Conservation (phyloP, 495 filamentous ascomycete genomes). For the Cercophora samala region DNA sequence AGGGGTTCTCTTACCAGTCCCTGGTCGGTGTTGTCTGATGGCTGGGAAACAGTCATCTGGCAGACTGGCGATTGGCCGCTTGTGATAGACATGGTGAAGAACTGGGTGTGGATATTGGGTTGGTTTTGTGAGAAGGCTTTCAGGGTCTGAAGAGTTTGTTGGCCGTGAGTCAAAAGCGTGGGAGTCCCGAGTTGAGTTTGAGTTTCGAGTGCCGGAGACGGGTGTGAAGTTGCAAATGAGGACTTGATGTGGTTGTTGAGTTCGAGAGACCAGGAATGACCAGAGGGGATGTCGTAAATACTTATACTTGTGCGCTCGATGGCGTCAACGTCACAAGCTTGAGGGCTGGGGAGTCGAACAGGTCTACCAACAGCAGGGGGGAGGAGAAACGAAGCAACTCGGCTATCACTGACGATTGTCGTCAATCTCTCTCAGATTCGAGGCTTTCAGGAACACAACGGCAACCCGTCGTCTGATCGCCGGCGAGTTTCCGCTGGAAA, state of each 20-base stretch:
- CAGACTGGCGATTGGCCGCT: not conserved
- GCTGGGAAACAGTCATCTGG: not conserved
- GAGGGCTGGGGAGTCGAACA: not conserved
- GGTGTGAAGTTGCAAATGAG: not conserved
- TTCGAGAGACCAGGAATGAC: not conserved
- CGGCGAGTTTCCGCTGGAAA: not conserved
- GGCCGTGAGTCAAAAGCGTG: not conserved
- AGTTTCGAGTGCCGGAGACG: not conserved
- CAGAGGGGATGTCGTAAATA: not conserved
- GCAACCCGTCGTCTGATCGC: not conserved
- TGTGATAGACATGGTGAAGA: not conserved
- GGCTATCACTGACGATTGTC: not conserved
- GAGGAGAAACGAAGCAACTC: not conserved
- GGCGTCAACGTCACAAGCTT: not conserved
- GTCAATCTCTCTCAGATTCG: not conserved
- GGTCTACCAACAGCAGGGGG: not conserved
- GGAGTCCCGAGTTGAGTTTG: not conserved
- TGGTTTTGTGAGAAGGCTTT: not conserved
- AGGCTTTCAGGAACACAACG: not conserved
- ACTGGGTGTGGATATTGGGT: not conserved
- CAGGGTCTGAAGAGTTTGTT: not conserved
- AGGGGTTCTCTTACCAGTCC: not conserved
- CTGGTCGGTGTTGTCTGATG: not conserved
- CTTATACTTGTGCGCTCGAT: not conserved
- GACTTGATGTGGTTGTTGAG: not conserved